Base-by-base conservation (phyloP, 75 land plant species). In the Larix kaempferi region DNA sequence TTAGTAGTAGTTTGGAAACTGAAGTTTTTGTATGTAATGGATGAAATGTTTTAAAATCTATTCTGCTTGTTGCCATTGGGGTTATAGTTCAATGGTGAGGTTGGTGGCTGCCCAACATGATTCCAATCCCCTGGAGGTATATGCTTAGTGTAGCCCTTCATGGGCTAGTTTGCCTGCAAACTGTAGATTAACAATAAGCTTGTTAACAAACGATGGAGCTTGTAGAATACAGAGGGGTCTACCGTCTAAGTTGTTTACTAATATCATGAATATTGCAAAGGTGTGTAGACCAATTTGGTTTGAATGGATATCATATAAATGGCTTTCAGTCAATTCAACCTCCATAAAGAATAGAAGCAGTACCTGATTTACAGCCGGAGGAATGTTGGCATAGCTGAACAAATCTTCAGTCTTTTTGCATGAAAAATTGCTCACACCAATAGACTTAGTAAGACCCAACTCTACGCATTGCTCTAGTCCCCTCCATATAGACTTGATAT, bases 291-390 rank as follows among this genome's bases (percentile, higher is more conserved):
- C 60, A 58, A 58, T 58, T 58, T 4, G 19, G 4, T 58, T n/a
- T 58, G 15, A 41, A 23, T 69, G 29, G 35, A 26, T 69, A 33
- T 69, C 39, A 33, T 15, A 69, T 69, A n/a, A 16, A 16, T 23
- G 7, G 15, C 41, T 17, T 22, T 6, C n/a, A 49, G 12, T 33
- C 14, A 33, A 4, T 6, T 14, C 19, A 39, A 15, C 35, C 77
- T 72, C 60, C 19, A 17, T 19, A 27, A 33, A 35, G 4, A 33
- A 64, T 11, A 64, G 21, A 19, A 17, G 0, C 16, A 22, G 19
- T 76, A 82, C 86, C 64, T 82, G 86, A 23, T 84, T 82, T 7
- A 72, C 84, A 58, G 86, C 73, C 15, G 86, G 84, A 23, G 58
- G 22, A 14, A 76, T 52, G 59, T 39, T 77, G 19, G 79, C 86